Base-by-base conservation (phyloP, 495 filamentous ascomycete genomes). In the Penicillium chermesinum region DNA sequence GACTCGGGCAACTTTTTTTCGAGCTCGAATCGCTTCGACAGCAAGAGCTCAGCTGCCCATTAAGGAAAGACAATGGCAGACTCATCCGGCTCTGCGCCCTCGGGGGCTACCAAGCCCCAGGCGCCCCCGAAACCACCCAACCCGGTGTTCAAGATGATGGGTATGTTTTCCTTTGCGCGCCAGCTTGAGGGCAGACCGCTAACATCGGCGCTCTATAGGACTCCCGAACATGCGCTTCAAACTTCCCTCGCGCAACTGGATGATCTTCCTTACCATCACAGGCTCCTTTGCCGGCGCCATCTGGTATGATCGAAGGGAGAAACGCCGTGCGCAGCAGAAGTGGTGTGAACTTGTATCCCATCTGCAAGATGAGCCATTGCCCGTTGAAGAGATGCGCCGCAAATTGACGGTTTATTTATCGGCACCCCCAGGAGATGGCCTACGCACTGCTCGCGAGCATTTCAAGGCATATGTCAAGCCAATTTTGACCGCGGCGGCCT, bases 391-490 rank as follows among this genome's bases (percentile, higher is more conserved):
- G 51, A 83, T 95, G 64, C 86, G 88, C 14, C 83, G 94, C 32
- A 91, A 85, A 57, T 69, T 97, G 37, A 95, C 89, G 13, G 80
- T 99, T 32, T 91, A 86, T 63, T 75, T 99, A 36, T 76, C 88
- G 41, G 83, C 84, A 5, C 91, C 94, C 1, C 93, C 93, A 0
- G 87, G 83, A 14, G 91, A 96, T 69, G 84, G 88, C 3, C 67
- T 97, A 25, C 77, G 88, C 20, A 67, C 79, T 1, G 86, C 90
- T 18, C 85, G 91, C 45, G 93, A 97, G 36, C 88, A 97, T 64
- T 99, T 94, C 69, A 85, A 88, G 41, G 88, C 96, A 60, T 97
- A 96, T 54, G 81, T 97, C 39, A 96, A 97, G 71, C 93, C 93
- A 0, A 78, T 99, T 27, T 70, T 99, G 22, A 88, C 91, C 1